Evolutionary conservation across 306 rosid genomes (phyloP).

Genomic region (Vigna hirtella): DNA sequence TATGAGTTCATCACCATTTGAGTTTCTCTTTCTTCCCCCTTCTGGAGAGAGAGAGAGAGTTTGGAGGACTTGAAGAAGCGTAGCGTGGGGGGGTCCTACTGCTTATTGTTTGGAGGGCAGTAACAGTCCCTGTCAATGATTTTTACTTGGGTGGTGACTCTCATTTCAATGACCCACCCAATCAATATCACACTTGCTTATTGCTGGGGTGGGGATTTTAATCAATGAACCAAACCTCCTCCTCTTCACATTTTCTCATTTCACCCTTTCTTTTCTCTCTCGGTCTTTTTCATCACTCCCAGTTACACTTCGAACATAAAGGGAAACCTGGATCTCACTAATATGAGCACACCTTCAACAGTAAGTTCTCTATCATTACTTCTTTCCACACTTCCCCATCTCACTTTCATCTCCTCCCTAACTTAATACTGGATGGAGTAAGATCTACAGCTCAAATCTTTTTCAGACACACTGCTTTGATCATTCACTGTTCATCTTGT

Average conservation of each 20-base stretch:
- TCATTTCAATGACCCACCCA: slow-evolving; percentile 61
- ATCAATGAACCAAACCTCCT: slow-evolving; percentile 37
- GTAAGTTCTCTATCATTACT: slow-evolving; percentile 51
- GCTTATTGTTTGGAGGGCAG: slow-evolving; percentile 66
- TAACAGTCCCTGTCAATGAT: slow-evolving; percentile 71
- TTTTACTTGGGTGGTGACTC: slow-evolving; percentile 56
- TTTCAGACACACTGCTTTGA: not conserved
- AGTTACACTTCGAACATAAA: slow-evolving; percentile 23
- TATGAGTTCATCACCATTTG: slow-evolving; percentile 39
- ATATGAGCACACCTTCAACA: slow-evolving; percentile 63
- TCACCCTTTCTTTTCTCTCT: slow-evolving; percentile 16
- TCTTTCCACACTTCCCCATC: not conserved
- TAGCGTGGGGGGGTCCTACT: slow-evolving; percentile 58
- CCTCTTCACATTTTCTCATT: slow-evolving; percentile 23
- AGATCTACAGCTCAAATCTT: slow-evolving; percentile 40
- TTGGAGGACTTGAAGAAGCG: not conserved
- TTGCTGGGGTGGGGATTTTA: slow-evolving; percentile 35
- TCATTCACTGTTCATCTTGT: slow-evolving; percentile 28
- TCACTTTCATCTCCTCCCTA: not conserved
- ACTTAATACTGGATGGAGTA: slow-evolving; percentile 21
- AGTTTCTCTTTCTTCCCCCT: slow-evolving; percentile 33
- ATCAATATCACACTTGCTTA: slow-evolving; percentile 47
- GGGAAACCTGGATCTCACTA: slow-evolving; percentile 64
- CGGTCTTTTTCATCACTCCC: slow-evolving; percentile 36
- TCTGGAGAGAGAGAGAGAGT: slow-evolving; percentile 2